A percentile compares a stretch with the other conserved stretches of the same genome.
Conservation (phyloP, 2,329 filamentous ascomycete genomes). For the Paraphaeosphaeria sporulosa region DNA sequence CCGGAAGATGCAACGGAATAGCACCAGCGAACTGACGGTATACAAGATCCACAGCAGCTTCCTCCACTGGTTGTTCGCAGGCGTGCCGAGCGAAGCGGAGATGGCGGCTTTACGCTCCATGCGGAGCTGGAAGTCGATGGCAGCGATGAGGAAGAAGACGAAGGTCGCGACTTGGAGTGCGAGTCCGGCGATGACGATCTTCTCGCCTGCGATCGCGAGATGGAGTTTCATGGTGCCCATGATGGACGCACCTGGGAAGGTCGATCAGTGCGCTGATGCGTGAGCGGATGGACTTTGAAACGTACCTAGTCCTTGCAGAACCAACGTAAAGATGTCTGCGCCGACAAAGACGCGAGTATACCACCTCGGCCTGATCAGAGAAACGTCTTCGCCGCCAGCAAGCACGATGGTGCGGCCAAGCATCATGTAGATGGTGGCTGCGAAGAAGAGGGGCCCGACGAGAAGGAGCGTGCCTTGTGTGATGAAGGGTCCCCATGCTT, state of each 20-base stretch:
- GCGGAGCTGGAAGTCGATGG: constrained; percentile 40
- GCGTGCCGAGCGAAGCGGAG: not conserved
- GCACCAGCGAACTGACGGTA: constrained; percentile 55
- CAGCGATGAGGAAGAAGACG: constrained; percentile 38
- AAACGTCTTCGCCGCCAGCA: constrained; percentile 35
- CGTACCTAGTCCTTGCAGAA: constrained; percentile 41
- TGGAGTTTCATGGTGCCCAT: constrained; percentile 45
- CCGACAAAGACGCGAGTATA: constrained; percentile 39
- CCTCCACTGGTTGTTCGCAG: constrained; percentile 24
- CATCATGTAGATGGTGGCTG: constrained; percentile 58
- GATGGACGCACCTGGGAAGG: constrained; percentile 33
- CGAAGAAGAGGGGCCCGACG: constrained; percentile 56
- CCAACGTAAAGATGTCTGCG: constrained; percentile 38
- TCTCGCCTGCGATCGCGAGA: constrained; percentile 41
- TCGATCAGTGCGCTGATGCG: constrained; percentile 8
- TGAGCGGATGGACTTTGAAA: not conserved
- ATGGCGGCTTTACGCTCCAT: constrained; percentile 27
- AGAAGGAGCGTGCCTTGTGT: constrained; percentile 53
- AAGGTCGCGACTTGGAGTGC: constrained; percentile 45
- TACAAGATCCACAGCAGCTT: constrained; percentile 54
- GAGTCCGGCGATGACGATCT: constrained; percentile 44
- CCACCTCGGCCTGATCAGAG: constrained; percentile 37
- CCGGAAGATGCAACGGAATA: constrained; percentile 60
- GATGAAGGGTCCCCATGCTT: constrained; percentile 50
- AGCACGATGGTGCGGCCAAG: constrained; percentile 50